Conservation (phyloP, 169 alveolate genomes). For the Plasmodium fragile region DNA sequence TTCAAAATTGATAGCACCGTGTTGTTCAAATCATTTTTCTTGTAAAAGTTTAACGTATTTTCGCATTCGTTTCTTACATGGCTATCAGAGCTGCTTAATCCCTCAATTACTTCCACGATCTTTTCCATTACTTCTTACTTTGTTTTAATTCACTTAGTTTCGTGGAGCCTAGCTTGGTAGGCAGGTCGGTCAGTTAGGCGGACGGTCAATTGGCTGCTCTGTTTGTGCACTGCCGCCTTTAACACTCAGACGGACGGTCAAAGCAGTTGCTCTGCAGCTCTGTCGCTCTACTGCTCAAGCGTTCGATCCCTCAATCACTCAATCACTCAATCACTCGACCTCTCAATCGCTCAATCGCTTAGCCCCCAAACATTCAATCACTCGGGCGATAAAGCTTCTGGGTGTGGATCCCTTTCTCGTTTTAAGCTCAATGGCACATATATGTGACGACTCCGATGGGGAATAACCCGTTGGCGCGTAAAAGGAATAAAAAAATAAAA, state of each 20-base stretch:
- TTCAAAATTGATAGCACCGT: conserved; percentile 80
- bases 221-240: not conserved
- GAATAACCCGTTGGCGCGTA: not conserved
- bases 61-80: conserved; percentile 84
- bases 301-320: not conserved
- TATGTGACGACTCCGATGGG: not conserved
- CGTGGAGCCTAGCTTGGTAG: not conserved
- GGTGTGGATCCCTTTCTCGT: not conserved
- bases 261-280: not conserved
- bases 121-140: conserved; percentile 63
- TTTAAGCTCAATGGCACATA: not conserved
- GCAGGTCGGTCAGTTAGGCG: not conserved
- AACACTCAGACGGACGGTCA: not conserved
- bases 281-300: not conserved
- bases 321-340: too few relatives aligned
- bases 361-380: not conserved
- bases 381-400: not conserved
- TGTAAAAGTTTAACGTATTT: conserved; percentile 78
- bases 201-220: not conserved
- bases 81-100: conserved; percentile 81
- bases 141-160: not conserved
- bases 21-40: conserved; percentile 79
- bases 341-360: not conserved
- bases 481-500: not conserved
- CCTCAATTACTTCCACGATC: conserved; percentile 82